Base-by-base conservation (phyloP, 2,329 filamentous ascomycete genomes). In the Camillea tinctor region DNA sequence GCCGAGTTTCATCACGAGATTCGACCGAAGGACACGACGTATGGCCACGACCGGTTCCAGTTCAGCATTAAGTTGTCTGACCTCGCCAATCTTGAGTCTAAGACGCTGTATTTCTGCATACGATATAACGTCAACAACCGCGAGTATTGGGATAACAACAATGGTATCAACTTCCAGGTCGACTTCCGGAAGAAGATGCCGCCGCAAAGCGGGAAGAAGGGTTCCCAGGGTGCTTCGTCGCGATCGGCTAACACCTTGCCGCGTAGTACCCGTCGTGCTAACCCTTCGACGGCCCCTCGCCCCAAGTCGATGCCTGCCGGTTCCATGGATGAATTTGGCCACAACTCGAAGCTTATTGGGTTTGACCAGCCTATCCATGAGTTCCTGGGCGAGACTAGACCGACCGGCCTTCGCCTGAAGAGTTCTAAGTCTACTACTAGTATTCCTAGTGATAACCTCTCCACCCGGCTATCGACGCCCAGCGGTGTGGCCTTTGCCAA, bases 141-240 rank as follows among this genome's bases (percentile, higher is more conserved):
- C 63, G 94, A 98, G 69, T 91, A 87, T 75, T 99, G 95, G 95
- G 95, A 99, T 77, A 99, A 94, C 82, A 99, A 99, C 74, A 81
- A 81, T 68, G 80, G 81, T 26, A 85, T 87, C 76, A 98, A 99
- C 78, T 99, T 95, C 78, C 93, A 97, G 75, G 86, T 98, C 57
- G 93, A 97, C 74, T 99, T 99, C 79, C 82, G 83, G 65, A 96
- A 93, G 82, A 93, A 91, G 78, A 76, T 84, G 67, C 84, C 90
- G 62, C 79, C 84, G 19, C 82, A 83, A 69, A 86, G 82, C 55
- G 82, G 83, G 65, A 87, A 86, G 79, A 80, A 80, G 61, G 78
- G 78, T 58, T 74, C 79, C 24, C 78, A 82, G 62, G 80, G 82
- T 11, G 77, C 82, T 13, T 76, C 78, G 9, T 80, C 81, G 49